These are phyloP conservation scores for Raphanus raphanistrum DNA, from an alignment of 345 rosid species.

Conservation along the genomic window DNA sequence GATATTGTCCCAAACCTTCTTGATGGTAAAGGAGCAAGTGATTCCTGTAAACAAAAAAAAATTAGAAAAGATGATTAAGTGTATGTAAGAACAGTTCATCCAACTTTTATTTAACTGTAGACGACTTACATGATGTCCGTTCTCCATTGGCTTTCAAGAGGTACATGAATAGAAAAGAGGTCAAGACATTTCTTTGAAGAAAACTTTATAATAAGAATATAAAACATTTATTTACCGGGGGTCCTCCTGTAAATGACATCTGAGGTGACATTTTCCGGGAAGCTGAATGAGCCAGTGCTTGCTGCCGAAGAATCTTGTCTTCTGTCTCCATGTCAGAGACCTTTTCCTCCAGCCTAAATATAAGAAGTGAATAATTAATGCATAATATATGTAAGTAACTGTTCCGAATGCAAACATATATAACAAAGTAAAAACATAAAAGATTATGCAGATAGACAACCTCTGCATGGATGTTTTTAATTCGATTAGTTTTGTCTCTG, in stretches of 20 bases:
- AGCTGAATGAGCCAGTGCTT: slow-evolving; percentile 54
- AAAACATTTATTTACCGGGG: slow-evolving; percentile 45
- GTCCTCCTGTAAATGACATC: slow-evolving; percentile 46
- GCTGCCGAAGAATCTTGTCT: slow-evolving; percentile 70
- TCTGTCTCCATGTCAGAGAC: slow-evolving; percentile 82
- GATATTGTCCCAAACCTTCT: slow-evolving; percentile 52
- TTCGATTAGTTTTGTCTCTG: slow-evolving; percentile 69
- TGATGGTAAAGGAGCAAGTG: slow-evolving; percentile 48
- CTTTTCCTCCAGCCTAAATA: slow-evolving; percentile 77
- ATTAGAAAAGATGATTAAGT: not conserved
- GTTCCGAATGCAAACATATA: too few species aligned
- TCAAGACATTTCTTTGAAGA: slow-evolving; percentile 20
- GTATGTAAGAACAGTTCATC: slow-evolving; percentile 19
- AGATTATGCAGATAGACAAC: slow-evolving; percentile 35
- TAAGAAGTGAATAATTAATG: slow-evolving; percentile 11
- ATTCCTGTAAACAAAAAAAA: slow-evolving; percentile 47
- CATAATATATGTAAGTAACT: not conserved
- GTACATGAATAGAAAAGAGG: slow-evolving; percentile 20
- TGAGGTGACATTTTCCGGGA: slow-evolving; percentile 59
- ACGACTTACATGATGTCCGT: slow-evolving; percentile 67
- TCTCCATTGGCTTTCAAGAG: slow-evolving; percentile 61
- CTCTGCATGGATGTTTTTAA: slow-evolving; percentile 86
- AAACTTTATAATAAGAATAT: not conserved
- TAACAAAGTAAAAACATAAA: too few species aligned
- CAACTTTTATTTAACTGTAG: slow-evolving; percentile 19